Evolutionary conservation across 139 green algal species (phyloP).

Genomic region (Tetradesmus lagerheimii): DNA sequence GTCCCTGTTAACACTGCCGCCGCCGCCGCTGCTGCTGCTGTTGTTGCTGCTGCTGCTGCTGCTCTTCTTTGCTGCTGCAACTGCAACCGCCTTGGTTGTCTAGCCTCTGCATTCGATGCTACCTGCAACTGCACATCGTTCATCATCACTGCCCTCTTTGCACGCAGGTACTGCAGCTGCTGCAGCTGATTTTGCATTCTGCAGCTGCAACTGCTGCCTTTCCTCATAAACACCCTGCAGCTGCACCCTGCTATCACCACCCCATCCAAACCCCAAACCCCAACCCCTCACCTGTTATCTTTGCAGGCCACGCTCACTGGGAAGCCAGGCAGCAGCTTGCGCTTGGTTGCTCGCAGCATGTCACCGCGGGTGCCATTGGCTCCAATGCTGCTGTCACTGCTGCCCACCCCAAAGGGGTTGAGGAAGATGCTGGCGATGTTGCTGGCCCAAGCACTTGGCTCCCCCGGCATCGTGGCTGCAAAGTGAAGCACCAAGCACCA

Average conservation of each 20-base stretch:
- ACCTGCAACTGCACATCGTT: no score
- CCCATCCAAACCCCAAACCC: not conserved
- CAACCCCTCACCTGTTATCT: not conserved
- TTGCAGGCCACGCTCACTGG: constrained; percentile 29
- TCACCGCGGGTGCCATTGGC: not conserved
- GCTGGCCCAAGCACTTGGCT: constrained; percentile 32
- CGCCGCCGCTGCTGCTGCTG: not conserved
- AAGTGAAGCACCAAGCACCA: not conserved
- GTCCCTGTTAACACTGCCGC: not conserved
- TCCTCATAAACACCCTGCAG: no score
- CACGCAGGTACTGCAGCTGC: not conserved
- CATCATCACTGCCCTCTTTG: no score
- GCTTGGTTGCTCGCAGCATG: not conserved
- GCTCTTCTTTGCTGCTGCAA: constrained; percentile 15
- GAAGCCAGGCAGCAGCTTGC: constrained; percentile 10
- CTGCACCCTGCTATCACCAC: not conserved
- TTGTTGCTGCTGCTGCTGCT: not conserved
- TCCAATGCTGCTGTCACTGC: constrained; percentile 41
- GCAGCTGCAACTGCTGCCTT: not conserved
- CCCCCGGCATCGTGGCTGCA: constrained; percentile 15
- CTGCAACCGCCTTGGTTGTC: not conserved
- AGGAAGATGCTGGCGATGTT: constrained; percentile 41
- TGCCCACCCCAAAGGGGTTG: constrained; percentile 36
- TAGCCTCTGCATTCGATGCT: not conserved
- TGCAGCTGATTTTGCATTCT: not conserved